Conservation (phyloP, 805 yeast species). For the Candida ovalis region DNA sequence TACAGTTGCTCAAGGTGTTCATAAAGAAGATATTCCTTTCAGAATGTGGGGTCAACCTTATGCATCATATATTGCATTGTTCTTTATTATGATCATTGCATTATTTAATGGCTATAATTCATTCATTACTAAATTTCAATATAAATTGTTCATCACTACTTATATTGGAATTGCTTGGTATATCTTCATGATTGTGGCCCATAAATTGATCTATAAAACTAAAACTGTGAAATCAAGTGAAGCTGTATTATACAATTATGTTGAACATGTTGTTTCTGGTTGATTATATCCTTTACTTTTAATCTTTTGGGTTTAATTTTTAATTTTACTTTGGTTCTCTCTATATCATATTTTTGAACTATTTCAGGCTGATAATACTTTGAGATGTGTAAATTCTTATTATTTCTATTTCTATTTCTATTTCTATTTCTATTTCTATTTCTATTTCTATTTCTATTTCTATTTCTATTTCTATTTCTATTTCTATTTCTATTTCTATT, state of each 20-base stretch:
- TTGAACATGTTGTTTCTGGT: background rate
- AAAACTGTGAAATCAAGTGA: background rate
- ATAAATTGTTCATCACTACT: background rate
- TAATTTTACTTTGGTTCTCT: background rate
- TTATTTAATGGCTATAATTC: background rate
- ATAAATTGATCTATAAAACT: background rate
- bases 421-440: no score
- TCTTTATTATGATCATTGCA: background rate
- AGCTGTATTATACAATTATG: background rate
- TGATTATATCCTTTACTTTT: background rate
- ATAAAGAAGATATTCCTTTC: background rate
- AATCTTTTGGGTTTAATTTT: background rate
- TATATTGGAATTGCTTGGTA: background rate
- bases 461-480: no score
- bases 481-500: no score
- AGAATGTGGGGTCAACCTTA: background rate
- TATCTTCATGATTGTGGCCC: background rate
- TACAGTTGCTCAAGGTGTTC: background rate
- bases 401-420: no score
- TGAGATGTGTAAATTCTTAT: no score
- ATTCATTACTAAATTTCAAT: background rate
- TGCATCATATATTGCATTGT: background rate
- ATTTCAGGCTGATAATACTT: no score
- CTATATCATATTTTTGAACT: no score
- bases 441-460: no score